phyloP scores from a whole-genome alignment of 805 yeast genomes.

The Hanseniaspora mollemarum region DNA sequence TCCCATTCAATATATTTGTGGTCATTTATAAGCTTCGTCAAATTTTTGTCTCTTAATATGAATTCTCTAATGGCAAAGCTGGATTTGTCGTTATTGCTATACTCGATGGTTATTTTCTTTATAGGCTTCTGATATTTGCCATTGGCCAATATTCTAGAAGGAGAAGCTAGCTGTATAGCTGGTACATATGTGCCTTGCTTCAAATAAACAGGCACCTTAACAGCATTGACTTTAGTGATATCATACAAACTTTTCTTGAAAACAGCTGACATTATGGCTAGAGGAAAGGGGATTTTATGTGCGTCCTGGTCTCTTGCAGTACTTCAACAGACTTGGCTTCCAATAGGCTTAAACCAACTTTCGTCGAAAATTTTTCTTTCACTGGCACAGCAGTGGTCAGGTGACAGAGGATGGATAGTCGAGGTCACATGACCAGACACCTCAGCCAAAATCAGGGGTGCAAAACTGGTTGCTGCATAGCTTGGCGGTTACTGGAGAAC shows the following conservation, averaged over 20 bases:
- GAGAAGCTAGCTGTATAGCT: conserved; percentile 44
- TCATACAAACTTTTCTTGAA: conserved; percentile 6
- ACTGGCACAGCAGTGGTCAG: no score
- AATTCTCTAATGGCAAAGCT: conserved; percentile 73
- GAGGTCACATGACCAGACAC: no score
- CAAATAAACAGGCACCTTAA: conserved; percentile 2
- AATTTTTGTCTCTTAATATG: conserved; percentile 38
- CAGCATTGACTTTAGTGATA: conserved; percentile 7
- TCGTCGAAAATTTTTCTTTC: background rate
- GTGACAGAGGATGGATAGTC: no score
- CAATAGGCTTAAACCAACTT: background rate
- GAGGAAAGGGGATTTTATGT: background rate
- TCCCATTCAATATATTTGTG: conserved; percentile 64
- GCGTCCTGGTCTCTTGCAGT: no score
- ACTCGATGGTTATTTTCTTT: conserved; percentile 59
- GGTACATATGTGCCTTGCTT: conserved; percentile 31
- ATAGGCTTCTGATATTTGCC: conserved; percentile 76
- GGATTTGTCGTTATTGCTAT: conserved; percentile 93
- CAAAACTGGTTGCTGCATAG: no score
- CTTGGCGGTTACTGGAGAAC: no score
- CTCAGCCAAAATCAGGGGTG: no score
- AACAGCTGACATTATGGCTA: background rate
- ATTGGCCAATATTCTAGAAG: conserved; percentile 46
- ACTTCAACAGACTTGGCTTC: no score
- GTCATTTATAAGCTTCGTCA: conserved; percentile 43